These are phyloP conservation scores for Naganishia sp. DNA, from an alignment of 1,284 basidiomycete genomes.

Conservation along the genomic window DNA sequence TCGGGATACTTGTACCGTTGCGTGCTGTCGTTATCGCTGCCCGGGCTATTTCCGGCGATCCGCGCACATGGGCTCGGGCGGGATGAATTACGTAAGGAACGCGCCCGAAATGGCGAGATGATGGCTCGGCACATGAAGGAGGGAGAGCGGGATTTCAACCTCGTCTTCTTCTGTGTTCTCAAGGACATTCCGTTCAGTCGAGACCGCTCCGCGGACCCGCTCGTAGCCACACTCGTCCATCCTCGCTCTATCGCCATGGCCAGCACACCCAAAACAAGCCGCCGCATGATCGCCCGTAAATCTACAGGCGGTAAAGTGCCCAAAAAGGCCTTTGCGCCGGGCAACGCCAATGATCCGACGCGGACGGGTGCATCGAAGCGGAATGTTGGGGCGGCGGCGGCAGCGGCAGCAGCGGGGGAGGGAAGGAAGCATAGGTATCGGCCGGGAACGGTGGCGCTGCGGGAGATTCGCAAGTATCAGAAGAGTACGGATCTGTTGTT, in stretches of 20 bases:
- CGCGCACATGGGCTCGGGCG: not conserved
- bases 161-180: not conserved
- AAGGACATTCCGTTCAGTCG: not conserved
- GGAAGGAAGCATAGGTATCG: constrained; percentile 65
- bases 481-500: constrained; percentile 86
- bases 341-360: constrained; percentile 1
- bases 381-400: not conserved
- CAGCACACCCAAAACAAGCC: constrained; percentile 23
- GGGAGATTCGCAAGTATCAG: constrained; percentile 91
- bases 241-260: constrained; percentile 8
- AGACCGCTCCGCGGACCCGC: not conserved
- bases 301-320: constrained; percentile 63
- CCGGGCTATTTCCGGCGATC: not conserved
- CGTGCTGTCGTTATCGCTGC: not conserved
- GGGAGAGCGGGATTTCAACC: not conserved
- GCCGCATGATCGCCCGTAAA: constrained; percentile 60
- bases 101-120: constrained; percentile 20
- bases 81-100: constrained; percentile 10
- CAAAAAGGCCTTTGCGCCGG: constrained; percentile 32
- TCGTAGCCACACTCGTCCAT: not conserved
- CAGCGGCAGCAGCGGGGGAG: not conserved
- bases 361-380: not conserved
- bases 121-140: constrained; percentile 20
- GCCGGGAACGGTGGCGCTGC: constrained; percentile 83
- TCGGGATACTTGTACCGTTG: not conserved